Evolutionary conservation across 345 rosid genomes (phyloP), one percentile per base, ranked within the genome.

Genomic region (Populus simonii): DNA sequence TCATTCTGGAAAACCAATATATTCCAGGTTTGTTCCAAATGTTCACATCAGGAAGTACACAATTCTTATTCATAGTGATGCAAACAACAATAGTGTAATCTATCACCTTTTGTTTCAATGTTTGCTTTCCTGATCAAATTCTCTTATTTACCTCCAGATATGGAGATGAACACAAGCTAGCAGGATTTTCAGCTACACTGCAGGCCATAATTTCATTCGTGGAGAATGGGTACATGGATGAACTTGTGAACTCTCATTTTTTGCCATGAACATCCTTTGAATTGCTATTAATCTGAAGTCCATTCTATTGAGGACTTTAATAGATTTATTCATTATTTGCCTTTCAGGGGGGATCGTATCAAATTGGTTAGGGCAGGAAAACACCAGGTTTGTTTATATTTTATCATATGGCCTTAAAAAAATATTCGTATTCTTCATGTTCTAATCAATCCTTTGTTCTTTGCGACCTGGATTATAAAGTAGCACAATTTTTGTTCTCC

Each of bases 181-280:
- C 98, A 23, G 99, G 98, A 72, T 96, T 96, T 86, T 94, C 99
- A 67, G 99, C 99, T 62, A 96, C 99, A 31, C 85, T 96, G 77
- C 99, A 96, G 84, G 99, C 99, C 82, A 96, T 94, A 81, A 96
- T 96, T 80, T 96, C 99, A 79, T 94, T 94, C 72, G 97, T 96
- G 71, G 99, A 94, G 90, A 92, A 92, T 87, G 90, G 94, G 97
- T 96, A 83, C 76, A 73, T 55, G 80, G 71, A 80, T 65, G 68
- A 17, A 74, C 76, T 72, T 23, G 71, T 66, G 65, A 35, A 29
- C 51, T 39, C 70, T 53, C 61, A 9, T 45, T 51, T 71, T 43
- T 55, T 33, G 17, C 27, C 22, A 20, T 10, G 47, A 20, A 62
- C 39, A 10, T 62, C 73, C 72, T 61, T 70, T 78, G 29, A 39